Base-by-base conservation (phyloP, 768 basidiomycete genomes). In the Panus rudis region DNA sequence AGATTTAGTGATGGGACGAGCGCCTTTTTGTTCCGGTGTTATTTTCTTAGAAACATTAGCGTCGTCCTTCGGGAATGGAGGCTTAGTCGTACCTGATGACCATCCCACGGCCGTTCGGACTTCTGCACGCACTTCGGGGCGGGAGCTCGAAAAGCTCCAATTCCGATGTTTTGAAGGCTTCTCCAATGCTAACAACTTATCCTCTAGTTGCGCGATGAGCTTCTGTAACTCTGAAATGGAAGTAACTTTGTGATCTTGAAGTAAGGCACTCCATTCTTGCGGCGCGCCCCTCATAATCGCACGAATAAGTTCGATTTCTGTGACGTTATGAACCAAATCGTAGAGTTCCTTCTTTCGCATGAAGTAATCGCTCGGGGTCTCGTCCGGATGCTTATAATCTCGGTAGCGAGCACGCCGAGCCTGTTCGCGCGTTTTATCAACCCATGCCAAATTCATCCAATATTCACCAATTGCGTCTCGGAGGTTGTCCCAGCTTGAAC, bases 21-120 rank as follows among this genome's bases (percentile, higher is more conserved):
- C 57, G 8, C 57, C 56, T 39, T 56, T 54, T 3, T 37, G 27
- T 23, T 51, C 53, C 2, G 50, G 52, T 1, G 55, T 10, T 10
- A 16, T 52, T n/a, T 11, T 19, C 28, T 41, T 47, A 8, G 37
- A 26, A 1, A 46, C 44, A 16, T 38, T 37, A 14, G 30, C 11
- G 38, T 40, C 38, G 39, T 46, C 44, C 16, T 34, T 33, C 7
- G 62, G 62, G 5, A 35, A 32, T 1, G 42, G 30, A 5, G 58
- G 53, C 16, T 30, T 30, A 16, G 28, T 10, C 28, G 16, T 10
- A 16, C 28, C 16, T 30, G 28, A 16, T 10, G 28, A 30, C 10
- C 10, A 30, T 30, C 28, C 28, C 10, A 30, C 16, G 10, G 28
- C 28, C n/a, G n/a, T n/a, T 30, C 16, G 10, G 28, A 30, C 28